A percentile compares a stretch with the other conserved stretches of the same genome.
Evolutionary conservation across 768 basidiomycete genomes (phyloP).

Genomic region (Phylloporus sp.): DNA sequence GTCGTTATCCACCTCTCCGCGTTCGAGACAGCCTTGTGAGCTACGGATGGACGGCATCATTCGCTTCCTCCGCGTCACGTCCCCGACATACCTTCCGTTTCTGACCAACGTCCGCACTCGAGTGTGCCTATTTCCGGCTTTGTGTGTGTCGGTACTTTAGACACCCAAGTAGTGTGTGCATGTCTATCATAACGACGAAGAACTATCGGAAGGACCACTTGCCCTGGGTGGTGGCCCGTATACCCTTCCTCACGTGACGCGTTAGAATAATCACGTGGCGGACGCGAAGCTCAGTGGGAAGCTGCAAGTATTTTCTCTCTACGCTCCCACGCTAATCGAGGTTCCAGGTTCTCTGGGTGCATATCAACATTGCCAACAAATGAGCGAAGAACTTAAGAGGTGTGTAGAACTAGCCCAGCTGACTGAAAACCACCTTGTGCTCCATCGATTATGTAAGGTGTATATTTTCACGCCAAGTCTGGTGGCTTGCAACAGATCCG

Average conservation of each 20-base stretch:
- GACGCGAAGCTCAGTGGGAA: not conserved
- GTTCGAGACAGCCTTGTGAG: conserved; percentile 1
- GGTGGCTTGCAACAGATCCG: no score
- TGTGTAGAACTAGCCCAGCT: no score
- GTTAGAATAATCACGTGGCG: conserved; percentile 16
- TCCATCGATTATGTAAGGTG: no score
- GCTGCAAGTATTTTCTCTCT: no score
- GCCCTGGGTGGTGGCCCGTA: not conserved
- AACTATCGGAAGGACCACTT: conserved; percentile 4
- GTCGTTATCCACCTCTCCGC: no score
- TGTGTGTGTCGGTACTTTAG: not conserved
- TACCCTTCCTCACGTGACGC: conserved; percentile 22
- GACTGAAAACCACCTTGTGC: no score
- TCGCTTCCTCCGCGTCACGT: conserved; percentile 3
- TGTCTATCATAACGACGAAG: conserved; percentile 1
- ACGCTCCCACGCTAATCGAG: no score
- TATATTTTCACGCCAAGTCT: no score
- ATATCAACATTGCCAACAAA: no score
- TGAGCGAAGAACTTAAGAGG: no score
- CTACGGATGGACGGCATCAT: not conserved
- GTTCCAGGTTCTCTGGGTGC: no score
- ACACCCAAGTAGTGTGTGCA: not conserved
- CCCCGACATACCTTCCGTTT: conserved; percentile 1
- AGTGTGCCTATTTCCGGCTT: not conserved
- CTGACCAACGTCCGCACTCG: not conserved